phyloP scores from a whole-genome alignment of 2,329 filamentous ascomycete genomes.

The Drechslerella stenobrocha region DNA sequence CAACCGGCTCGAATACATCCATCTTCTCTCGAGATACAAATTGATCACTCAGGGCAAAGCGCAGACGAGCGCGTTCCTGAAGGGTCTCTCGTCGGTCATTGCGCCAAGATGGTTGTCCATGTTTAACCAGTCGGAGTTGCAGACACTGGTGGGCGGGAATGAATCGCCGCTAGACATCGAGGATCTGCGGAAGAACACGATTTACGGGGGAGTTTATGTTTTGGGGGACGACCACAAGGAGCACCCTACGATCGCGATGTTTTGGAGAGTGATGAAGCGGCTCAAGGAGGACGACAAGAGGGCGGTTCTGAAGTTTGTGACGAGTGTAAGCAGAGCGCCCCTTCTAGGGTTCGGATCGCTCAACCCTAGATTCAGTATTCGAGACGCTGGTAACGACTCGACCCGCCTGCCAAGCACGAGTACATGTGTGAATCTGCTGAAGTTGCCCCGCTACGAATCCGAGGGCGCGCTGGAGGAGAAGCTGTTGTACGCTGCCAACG shows the following conservation, averaged over 20 bases:
- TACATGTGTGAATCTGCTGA: constrained; percentile 92
- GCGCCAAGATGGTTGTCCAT: constrained; percentile 92
- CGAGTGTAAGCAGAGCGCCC: constrained; percentile 85
- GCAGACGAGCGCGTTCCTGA: constrained; percentile 87
- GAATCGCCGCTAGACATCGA: constrained; percentile 84
- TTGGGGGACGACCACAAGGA: constrained; percentile 87
- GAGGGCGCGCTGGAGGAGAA: constrained; percentile 72
- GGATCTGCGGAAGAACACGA: constrained; percentile 79
- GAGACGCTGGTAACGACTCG: constrained; percentile 77
- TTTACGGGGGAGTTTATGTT: constrained; percentile 83
- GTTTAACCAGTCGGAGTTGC: constrained; percentile 96
- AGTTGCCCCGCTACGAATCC: constrained; percentile 78
- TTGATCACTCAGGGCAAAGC: constrained; percentile 75
- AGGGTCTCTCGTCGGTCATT: constrained; percentile 83
- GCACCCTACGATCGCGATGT: constrained; percentile 80
- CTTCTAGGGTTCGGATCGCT: constrained; percentile 85
- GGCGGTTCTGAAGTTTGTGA: constrained; percentile 93
- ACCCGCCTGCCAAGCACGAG: constrained; percentile 84
- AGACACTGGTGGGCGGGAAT: constrained; percentile 81
- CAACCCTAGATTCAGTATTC: constrained; percentile 82
- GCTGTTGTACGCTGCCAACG: constrained; percentile 83
- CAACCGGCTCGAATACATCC: constrained; percentile 92
- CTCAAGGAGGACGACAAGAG: constrained; percentile 76
- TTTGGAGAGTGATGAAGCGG: constrained; percentile 84
- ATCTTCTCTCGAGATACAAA: constrained; percentile 83